Conservation (phyloP, 352 stramenopile genomes). For the Phytophthora boehmeriae region DNA sequence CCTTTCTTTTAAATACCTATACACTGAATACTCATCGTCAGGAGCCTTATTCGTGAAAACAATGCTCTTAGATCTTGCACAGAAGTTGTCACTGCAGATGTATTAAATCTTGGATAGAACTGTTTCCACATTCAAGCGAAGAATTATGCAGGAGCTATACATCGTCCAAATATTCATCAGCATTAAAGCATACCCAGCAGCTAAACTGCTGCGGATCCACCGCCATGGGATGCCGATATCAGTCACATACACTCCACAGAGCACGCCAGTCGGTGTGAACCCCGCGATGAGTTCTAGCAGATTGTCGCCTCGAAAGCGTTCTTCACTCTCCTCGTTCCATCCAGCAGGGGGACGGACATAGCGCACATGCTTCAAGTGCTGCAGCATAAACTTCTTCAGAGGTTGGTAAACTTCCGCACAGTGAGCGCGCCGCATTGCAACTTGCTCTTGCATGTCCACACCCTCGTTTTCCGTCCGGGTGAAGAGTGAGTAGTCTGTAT, state of each 20-base stretch:
- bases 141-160: no score
- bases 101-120: no score
- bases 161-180: no score
- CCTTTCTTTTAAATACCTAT: no score
- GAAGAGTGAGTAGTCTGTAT: neutral
- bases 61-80: no score
- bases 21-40: no score
- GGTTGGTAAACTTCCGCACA: conserved; percentile 4
- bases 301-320: neutral
- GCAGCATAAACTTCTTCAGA: conserved; percentile 17
- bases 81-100: no score
- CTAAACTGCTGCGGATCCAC: conserved; percentile 5
- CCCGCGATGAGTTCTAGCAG: neutral
- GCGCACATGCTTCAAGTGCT: neutral
- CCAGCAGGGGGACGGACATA: neutral
- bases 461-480: neutral
- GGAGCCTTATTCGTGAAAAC: no score
- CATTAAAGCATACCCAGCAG: conserved; percentile 5
- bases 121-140: no score
- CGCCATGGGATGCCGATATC: conserved; percentile 1
- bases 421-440: neutral
- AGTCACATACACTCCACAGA: conserved; percentile 6
- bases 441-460: neutral
- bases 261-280: neutral
- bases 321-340: neutral